A percentile compares a stretch with the other conserved stretches of the same genome.
Conservation (phyloP, 768 basidiomycete genomes). For the Cystobasidiopsis lactophilus region DNA sequence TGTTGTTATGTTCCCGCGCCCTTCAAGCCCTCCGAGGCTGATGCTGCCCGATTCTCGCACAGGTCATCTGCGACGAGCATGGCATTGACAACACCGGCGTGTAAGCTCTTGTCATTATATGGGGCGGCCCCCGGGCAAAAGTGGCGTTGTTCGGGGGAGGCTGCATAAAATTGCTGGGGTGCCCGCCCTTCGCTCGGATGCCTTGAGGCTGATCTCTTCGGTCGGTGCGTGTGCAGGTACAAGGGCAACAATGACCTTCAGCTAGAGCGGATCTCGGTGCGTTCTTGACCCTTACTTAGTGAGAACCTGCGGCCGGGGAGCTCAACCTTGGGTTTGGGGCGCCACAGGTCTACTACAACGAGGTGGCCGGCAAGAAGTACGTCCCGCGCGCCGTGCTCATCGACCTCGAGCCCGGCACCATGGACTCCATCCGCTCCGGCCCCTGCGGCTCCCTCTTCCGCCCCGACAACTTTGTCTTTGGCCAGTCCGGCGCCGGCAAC, state of each 20-base stretch:
- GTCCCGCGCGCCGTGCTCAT: constrained; percentile 94
- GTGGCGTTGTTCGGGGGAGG: too few species aligned
- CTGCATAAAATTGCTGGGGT: too few species aligned
- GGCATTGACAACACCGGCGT: constrained; percentile 6
- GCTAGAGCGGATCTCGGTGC: constrained; percentile 7
- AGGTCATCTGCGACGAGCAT: constrained; percentile 13
- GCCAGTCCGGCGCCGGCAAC: constrained; percentile 47
- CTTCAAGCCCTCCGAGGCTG: too few species aligned
- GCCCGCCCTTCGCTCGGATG: too few species aligned
- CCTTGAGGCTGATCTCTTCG: neutral
- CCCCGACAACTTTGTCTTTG: constrained; percentile 90
- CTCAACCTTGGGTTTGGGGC: too few species aligned
- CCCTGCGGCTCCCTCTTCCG: constrained; percentile 11
- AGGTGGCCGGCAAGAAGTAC: constrained; percentile 29
- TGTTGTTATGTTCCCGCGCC: too few species aligned
- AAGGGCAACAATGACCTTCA: constrained; percentile 14
- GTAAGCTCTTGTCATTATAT: neutral
- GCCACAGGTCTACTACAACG: constrained; percentile 14
- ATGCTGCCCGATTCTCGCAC: neutral
- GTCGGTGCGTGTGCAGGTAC: constrained; percentile 3
- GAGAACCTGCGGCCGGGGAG: too few species aligned
- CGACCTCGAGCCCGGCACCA: constrained; percentile 80
- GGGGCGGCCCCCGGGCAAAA: too few species aligned
- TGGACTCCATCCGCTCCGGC: constrained; percentile 28
- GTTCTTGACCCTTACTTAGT: neutral